These are phyloP conservation scores for Tuber brumale DNA, from an alignment of 495 filamentous ascomycete species.

Conservation along the genomic window DNA sequence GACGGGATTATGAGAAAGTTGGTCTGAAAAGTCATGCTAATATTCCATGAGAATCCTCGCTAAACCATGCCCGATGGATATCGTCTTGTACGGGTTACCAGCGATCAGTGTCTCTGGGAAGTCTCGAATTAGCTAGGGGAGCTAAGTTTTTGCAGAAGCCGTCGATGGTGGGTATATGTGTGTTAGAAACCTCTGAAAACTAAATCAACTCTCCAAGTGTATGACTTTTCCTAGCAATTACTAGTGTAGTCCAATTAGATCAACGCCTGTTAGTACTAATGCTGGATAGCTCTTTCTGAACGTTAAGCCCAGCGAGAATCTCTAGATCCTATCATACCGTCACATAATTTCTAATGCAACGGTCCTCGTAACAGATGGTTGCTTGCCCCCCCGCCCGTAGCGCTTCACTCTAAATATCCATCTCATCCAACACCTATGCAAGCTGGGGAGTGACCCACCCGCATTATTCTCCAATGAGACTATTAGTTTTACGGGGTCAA, in stretches of 20 bases:
- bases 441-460: background rate
- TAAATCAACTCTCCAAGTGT: background rate
- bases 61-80: background rate
- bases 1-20: background rate
- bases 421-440: background rate
- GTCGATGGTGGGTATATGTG: background rate
- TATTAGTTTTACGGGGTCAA: background rate
- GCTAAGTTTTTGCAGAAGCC: background rate
- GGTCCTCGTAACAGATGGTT: background rate
- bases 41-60: background rate
- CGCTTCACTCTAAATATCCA: background rate
- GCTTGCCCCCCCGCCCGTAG: no score
- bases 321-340: background rate
- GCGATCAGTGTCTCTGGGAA: background rate
- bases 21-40: background rate
- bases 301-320: background rate
- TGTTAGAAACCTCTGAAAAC: background rate
- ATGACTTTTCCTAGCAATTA: background rate
- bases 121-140: background rate
- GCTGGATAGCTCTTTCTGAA: background rate
- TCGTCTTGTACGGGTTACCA: background rate
- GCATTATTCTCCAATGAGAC: background rate
- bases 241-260: background rate
- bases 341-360: background rate
- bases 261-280: background rate